Evolutionary conservation across 1,284 basidiomycete species (phyloP).

Genomic region (Cerrena zonata): DNA sequence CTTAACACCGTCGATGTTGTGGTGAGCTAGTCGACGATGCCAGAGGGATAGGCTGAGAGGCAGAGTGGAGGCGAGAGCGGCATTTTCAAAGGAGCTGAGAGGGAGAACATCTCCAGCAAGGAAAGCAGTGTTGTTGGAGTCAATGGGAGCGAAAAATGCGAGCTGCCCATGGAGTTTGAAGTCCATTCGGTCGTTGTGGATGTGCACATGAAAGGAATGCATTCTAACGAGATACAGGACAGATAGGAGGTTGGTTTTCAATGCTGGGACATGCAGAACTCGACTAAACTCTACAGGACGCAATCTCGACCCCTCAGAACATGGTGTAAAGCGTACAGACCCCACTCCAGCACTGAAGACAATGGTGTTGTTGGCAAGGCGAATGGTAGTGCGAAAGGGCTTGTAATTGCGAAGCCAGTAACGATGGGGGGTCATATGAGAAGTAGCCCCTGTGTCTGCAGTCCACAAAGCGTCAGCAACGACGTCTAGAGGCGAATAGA

Average conservation of each 20-base stretch:
- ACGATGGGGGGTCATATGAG: constrained; percentile 32
- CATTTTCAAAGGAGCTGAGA: constrained; percentile 11
- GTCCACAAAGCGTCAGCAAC: constrained; percentile 24
- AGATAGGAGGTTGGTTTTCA: constrained; percentile 29
- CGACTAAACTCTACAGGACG: constrained; percentile 22
- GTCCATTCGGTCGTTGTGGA: constrained; percentile 9
- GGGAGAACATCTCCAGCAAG: constrained; percentile 16
- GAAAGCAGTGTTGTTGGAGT: constrained; percentile 14
- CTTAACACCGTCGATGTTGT: not conserved
- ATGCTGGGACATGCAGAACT: constrained; percentile 31
- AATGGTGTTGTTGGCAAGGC: constrained; percentile 20
- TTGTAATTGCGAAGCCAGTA: constrained; percentile 29
- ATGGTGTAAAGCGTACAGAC: constrained; percentile 27
- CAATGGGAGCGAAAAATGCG: constrained; percentile 12
- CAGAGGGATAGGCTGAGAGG: constrained; percentile 14
- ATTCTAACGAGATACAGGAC: constrained; percentile 18
- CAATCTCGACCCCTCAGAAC: constrained; percentile 13
- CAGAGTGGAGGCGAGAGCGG: constrained; percentile 8
- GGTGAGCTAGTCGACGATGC: constrained; percentile 16
- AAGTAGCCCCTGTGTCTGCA: constrained; percentile 32
- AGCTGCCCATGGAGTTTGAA: constrained; percentile 8
- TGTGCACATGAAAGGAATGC: constrained; percentile 12
- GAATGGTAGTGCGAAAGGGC: constrained; percentile 19
- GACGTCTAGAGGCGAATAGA: constrained; percentile 15
- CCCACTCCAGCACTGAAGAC: constrained; percentile 28